These are phyloP conservation scores for Heliocybe sulcata DNA, from an alignment of 1,284 basidiomycete genomes.

Conservation along the genomic window DNA sequence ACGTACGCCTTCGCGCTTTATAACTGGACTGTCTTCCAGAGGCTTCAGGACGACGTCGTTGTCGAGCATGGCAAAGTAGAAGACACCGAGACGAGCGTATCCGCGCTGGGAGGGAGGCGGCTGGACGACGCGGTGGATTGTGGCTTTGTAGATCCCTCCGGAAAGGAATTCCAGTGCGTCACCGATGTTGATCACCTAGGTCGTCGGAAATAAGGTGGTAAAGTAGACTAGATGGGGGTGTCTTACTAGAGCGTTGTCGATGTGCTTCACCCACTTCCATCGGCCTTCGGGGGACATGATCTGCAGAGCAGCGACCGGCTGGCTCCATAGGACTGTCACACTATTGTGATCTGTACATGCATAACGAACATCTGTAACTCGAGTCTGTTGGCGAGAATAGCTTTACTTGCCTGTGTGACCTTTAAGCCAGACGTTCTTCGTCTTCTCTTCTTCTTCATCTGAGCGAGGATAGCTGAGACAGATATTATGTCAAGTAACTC, in stretches of 20 bases:
- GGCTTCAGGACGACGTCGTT: slow-evolving; percentile 25
- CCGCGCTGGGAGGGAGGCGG: slow-evolving; percentile 40
- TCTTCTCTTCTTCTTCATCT: slow-evolving; percentile 45
- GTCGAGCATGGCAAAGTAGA: slow-evolving; percentile 33
- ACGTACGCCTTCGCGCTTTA: slow-evolving; percentile 23
- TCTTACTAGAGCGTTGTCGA: slow-evolving; percentile 50
- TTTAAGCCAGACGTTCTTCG: slow-evolving; percentile 52
- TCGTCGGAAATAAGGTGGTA: not conserved
- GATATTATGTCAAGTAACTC: too few species aligned
- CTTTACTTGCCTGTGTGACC: slow-evolving; percentile 44
- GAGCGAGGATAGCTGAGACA: slow-evolving; percentile 31
- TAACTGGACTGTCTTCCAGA: slow-evolving; percentile 28
- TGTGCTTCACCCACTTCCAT: slow-evolving; percentile 55
- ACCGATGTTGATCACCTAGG: slow-evolving; percentile 47
- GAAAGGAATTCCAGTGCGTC: slow-evolving; percentile 52
- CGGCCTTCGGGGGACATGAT: slow-evolving; percentile 38
- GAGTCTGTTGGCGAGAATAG: slow-evolving; percentile 1
- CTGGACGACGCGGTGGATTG: slow-evolving; percentile 30
- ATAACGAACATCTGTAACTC: not conserved
- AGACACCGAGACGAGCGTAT: slow-evolving; percentile 37
- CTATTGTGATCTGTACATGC: slow-evolving; percentile 41
- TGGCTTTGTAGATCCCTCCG: slow-evolving; percentile 36
- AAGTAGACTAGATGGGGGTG: not conserved
- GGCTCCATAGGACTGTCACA: slow-evolving; percentile 52
- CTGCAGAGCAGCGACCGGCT: slow-evolving; percentile 53